These are phyloP conservation scores for Cladophialophora exuberans DNA, from an alignment of 2,329 filamentous ascomycete species.

Conservation along the genomic window DNA sequence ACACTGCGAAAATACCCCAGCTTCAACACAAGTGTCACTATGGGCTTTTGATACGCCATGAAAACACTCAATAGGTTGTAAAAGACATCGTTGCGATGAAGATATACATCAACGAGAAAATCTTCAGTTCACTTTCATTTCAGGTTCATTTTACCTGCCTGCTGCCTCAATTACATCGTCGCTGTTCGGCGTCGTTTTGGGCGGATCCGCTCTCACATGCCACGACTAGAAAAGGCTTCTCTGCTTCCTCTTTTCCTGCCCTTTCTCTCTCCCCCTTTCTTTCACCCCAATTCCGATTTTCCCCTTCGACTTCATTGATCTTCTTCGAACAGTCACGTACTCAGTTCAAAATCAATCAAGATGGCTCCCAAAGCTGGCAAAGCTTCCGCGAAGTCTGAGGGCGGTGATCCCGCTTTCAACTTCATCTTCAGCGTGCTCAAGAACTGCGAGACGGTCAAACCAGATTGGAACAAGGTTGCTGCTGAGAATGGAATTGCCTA, in stretches of 20 bases:
- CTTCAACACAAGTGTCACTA: too few species aligned
- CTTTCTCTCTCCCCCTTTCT: background rate
- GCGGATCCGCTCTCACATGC: too few species aligned
- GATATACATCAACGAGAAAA: too few species aligned
- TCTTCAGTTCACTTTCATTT: too few species aligned
- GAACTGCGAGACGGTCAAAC: constrained; percentile 20
- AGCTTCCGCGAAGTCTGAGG: background rate
- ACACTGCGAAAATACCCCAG: too few species aligned
- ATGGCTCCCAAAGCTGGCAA: constrained; percentile 4
- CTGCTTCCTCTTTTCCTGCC: background rate
- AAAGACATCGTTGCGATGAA: too few species aligned
- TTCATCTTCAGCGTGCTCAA: constrained; percentile 26
- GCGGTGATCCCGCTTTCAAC: constrained; percentile 4
- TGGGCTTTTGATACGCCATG: too few species aligned
- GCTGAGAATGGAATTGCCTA: constrained; percentile 26
- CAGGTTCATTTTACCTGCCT: too few species aligned
- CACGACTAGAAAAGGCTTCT: too few species aligned
- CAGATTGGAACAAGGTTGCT: constrained; percentile 24
- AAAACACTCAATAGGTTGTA: too few species aligned
- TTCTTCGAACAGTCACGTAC: background rate
- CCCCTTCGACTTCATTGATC: background rate
- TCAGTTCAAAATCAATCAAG: background rate
- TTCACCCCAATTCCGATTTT: background rate
- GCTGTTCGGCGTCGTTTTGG: too few species aligned
- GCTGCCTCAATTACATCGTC: too few species aligned